Percentiles rank a stretch among this genome's conserved stretches.
Evolutionary conservation across 2,329 filamentous ascomycete species (phyloP).

Genomic region (Trichoderma harzianum): DNA sequence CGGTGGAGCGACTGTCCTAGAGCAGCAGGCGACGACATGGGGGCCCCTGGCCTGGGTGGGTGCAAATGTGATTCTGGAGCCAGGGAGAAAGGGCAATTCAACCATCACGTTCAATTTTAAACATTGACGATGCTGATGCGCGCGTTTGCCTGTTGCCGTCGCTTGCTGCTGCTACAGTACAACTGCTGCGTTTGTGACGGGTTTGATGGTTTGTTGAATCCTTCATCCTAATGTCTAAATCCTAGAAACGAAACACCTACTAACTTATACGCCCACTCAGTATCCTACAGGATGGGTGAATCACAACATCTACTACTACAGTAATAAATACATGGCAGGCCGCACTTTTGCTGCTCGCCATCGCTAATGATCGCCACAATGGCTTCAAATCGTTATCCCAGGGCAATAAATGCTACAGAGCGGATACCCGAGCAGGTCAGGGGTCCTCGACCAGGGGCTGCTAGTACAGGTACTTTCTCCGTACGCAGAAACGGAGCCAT

Average conservation of each 20-base stretch:
- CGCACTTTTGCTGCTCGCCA: background rate
- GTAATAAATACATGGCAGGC: background rate
- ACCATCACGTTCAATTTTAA: background rate
- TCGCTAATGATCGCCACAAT: constrained; percentile 12
- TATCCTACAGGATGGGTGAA: background rate
- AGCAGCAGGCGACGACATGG: constrained; percentile 5
- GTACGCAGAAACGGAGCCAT: background rate
- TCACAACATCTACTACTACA: background rate
- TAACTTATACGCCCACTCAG: background rate
- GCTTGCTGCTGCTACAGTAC: background rate
- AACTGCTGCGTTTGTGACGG: background rate
- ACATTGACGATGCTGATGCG: constrained; percentile 9
- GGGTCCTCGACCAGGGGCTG: background rate
- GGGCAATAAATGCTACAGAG: constrained; percentile 1
- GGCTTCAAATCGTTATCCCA: background rate
- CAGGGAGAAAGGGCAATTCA: background rate
- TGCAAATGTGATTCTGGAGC: background rate
- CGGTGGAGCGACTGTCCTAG: constrained; percentile 6
- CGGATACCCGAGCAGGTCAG: background rate
- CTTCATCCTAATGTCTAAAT: background rate
- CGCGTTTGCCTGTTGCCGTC: background rate
- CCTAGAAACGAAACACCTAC: background rate
- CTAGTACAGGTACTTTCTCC: constrained; percentile 1
- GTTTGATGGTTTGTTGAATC: background rate
- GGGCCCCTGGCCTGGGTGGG: background rate